These are phyloP conservation scores for Schizophyllum amplum DNA, from an alignment of 1,284 basidiomycete species.

Conservation along the genomic window DNA sequence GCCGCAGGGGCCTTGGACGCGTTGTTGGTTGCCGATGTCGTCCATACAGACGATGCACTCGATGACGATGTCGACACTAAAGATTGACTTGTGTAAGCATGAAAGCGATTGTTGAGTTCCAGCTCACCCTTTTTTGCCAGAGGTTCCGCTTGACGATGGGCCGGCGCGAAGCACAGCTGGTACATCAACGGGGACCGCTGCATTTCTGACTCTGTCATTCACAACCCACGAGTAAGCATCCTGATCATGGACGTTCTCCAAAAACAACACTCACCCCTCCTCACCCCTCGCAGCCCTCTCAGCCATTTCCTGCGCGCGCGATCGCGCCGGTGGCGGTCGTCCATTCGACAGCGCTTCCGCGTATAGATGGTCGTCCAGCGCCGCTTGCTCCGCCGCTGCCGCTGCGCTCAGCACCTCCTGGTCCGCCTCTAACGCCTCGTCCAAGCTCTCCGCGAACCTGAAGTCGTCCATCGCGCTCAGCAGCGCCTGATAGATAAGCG, in stretches of 20 bases:
- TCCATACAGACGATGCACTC: conserved; percentile 17
- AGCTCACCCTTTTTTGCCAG: background rate
- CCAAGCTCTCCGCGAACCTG: conserved; percentile 30
- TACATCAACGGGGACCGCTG: no score
- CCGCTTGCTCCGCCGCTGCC: conserved; percentile 21
- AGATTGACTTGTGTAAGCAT: background rate
- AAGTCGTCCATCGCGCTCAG: conserved; percentile 26
- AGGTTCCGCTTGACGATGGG: background rate
- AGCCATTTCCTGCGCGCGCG: conserved; percentile 14
- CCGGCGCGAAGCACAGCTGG: background rate
- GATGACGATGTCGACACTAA: conserved; percentile 24
- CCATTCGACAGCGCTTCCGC: conserved; percentile 25
- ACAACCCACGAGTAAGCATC: no score
- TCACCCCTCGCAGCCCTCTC: conserved; percentile 5
- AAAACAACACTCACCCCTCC: background rate
- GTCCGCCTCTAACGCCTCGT: conserved; percentile 21
- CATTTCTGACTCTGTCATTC: no score
- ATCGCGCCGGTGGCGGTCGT: no score
- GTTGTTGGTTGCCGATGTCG: background rate
- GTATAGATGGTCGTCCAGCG: conserved; percentile 26
- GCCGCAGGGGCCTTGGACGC: conserved; percentile 6
- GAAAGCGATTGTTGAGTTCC: background rate
- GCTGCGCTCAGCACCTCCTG: conserved; percentile 18
- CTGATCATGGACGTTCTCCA: no score
- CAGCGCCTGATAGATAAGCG: conserved; percentile 27